These are phyloP conservation scores for Dactylellina cionopaga DNA, from an alignment of 2,329 filamentous ascomycete genomes.

Conservation along the genomic window DNA sequence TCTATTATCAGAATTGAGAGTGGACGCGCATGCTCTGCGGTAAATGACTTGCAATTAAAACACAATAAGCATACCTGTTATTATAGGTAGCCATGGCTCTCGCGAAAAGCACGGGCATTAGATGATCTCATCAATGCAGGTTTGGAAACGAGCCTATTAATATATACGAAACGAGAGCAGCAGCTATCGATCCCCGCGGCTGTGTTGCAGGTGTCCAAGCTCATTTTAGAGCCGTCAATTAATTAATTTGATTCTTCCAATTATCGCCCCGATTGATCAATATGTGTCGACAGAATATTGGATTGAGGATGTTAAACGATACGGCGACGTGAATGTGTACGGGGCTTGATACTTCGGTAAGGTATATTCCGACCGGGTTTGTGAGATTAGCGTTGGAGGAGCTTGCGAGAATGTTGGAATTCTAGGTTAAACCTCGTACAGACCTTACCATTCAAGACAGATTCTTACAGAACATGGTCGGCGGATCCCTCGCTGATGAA, in stretches of 20 bases:
- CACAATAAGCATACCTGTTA: no score
- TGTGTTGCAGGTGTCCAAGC: not conserved
- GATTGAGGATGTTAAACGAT: no score
- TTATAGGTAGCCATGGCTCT: not conserved
- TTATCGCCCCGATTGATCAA: no score
- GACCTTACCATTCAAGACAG: not conserved
- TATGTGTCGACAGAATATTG: no score
- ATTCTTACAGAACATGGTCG: no score
- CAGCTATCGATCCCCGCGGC: not conserved
- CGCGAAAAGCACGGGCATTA: no score
- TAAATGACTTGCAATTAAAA: no score
- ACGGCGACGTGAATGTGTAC: no score
- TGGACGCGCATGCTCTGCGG: not conserved
- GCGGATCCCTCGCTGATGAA: no score
- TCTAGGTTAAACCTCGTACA: not conserved
- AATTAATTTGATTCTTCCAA: no score
- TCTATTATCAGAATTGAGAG: not conserved
- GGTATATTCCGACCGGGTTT: not conserved
- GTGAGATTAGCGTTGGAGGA: no score
- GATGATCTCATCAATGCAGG: slow-evolving; percentile 26
- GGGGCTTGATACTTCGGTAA: no score
- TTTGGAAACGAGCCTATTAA: slow-evolving; percentile 30
- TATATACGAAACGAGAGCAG: slow-evolving; percentile 25
- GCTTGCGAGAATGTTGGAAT: not conserved
- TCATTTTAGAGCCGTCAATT: not conserved